Evolutionary conservation across 305 asterid species (phyloP).

Genomic region (Solanum hybrid): DNA sequence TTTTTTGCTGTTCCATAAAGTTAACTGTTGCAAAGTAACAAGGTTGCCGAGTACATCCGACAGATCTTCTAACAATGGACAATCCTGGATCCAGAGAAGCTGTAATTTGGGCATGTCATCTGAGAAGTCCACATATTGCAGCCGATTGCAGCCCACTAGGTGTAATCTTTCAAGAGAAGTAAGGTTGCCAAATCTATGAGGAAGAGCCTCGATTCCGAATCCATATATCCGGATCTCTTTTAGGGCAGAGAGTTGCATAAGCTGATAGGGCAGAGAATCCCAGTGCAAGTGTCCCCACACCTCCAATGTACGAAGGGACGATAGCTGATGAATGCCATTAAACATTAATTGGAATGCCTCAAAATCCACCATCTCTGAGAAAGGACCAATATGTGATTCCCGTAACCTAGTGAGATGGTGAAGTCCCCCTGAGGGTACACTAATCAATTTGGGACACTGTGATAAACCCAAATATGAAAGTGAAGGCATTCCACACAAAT

Average conservation of each 20-base stretch:
- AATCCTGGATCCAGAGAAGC: too few species aligned
- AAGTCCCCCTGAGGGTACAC: neutral
- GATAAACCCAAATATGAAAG: neutral
- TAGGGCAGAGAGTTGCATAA: neutral
- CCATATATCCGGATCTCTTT: neutral
- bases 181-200: neutral
- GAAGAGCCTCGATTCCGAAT: neutral
- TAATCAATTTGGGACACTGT: neutral
- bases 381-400: neutral
- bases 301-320: neutral
- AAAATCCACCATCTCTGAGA: neutral
- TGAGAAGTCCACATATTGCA: neutral
- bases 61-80: neutral
- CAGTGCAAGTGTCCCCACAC: neutral
- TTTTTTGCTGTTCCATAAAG: fast-evolving
- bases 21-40: neutral
- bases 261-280: neutral
- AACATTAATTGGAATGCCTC: neutral
- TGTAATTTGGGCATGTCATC: neutral
- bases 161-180: neutral
- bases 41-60: neutral
- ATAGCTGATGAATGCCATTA: neutral
- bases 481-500: neutral
- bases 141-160: neutral
- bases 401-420: neutral